phyloP scores from a whole-genome alignment of 225 moss, liverwort and hornwort genomes.

The Polytrichum commune region DNA sequence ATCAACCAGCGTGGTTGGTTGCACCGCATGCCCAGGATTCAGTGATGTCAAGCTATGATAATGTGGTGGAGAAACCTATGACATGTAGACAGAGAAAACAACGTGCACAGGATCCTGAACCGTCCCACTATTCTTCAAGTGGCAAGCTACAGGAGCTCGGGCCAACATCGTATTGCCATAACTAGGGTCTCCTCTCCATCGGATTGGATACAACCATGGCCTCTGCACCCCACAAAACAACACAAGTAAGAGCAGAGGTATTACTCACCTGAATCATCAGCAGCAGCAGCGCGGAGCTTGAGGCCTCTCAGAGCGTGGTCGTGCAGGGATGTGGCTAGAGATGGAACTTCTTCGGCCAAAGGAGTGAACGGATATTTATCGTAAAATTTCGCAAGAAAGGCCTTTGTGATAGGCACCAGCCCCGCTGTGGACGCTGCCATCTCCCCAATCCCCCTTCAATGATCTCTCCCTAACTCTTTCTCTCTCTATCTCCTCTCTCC shows the following conservation, averaged over 20 bases:
- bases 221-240: not conserved
- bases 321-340: constrained; percentile 22
- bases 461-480: not conserved
- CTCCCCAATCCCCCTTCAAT: constrained; percentile 1
- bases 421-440: constrained; percentile 49
- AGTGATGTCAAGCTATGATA: too few relatives aligned
- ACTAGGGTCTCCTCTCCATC: too few relatives aligned
- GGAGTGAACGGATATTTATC: constrained; percentile 51
- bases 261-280: constrained; percentile 29
- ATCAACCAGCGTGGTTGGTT: too few relatives aligned
- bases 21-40: too few relatives aligned
- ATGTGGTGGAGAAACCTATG: too few relatives aligned
- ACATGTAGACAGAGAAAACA: too few relatives aligned
- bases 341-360: constrained; percentile 27
- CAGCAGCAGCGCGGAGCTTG: constrained; percentile 12
- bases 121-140: too few relatives aligned
- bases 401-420: constrained; percentile 51
- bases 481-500: too few relatives aligned
- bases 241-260: not conserved
- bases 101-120: too few relatives aligned
- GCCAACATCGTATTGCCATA: too few relatives aligned
- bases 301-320: constrained; percentile 11
- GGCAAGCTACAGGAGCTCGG: too few relatives aligned
- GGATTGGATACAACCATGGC: too few relatives aligned
- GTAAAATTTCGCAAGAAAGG: constrained; percentile 59